Base-by-base conservation (phyloP, 768 basidiomycete genomes). In the Boletus barrowsii region DNA sequence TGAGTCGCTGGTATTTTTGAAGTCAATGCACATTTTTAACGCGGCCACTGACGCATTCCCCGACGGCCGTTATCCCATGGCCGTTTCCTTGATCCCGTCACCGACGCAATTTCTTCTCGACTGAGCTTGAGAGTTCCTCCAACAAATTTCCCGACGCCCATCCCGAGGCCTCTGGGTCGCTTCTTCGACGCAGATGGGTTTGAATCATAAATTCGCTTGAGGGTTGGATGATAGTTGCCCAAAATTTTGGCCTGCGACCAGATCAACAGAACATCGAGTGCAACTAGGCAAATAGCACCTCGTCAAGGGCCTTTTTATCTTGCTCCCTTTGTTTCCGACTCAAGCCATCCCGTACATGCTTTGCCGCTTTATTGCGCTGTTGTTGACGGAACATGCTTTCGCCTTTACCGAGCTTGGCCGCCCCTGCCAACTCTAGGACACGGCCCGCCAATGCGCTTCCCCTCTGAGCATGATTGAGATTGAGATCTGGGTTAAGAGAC, bases 171-270 rank as follows among this genome's bases (percentile, higher is more conserved):
- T 61, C 82, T 77, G 42, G 80, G 75, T 56, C 89, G 75, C 56
- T 79, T 85, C 42, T 63, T 71, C 8, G 54, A 57, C 18, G 58
- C 55, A 1, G 62, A 59, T 13, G 60, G 43, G n/a, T 67, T 66
- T 6, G 72, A 65, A 35, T 80, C 80, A 62, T 84, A 90, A 8
- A 86, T 58, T 54, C 79, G 83, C 68, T 91, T 93, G 51, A 93
- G 72, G 5, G 78, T 75, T 37, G 88, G 90, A 61, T 93, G 90
- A 66, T 92, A 93, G 67, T 91, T 93, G 17, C 91, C 91, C 56
- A 89, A 57, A 58, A 88, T 80, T 71, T 92, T 93, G 6, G 90
- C 89, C 91, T 93, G 51, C 32, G 18, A 24, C 53, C 13, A 54
- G 36, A 54, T 58, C 44, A 58, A 60, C 29, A 30, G 49, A 50